Base-by-base conservation (phyloP, 2,329 filamentous ascomycete genomes). In the Hypoxylon sp. region DNA sequence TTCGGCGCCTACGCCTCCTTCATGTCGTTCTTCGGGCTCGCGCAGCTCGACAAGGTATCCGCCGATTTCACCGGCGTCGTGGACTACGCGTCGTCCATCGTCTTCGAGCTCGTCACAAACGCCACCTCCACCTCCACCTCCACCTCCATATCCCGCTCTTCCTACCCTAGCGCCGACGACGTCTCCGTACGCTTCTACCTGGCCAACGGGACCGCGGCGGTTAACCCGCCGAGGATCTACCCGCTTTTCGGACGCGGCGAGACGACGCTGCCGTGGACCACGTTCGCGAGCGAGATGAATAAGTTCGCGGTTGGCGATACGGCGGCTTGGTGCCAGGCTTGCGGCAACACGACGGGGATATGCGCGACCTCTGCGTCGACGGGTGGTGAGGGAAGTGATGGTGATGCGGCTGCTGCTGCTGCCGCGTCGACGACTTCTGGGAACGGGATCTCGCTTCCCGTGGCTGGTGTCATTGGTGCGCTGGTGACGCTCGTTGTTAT, bases 391-490 rank as follows among this genome's bases (percentile, higher is more conserved):
- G 70, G 71, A 19, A 63, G 73, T 22, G 75, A 72, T 42, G 76
- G 77, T 17, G 68, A 44, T 19, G 72, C 59, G 5, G 68, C 75
- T 8, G 29, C 29, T 31, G 29, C 70, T 19, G 74, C 74, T n/a
- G 72, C 59, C 5, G 68, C 75, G 2, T 63, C 68, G 1, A 65
- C 71, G 0, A 57, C 67, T 13, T 71, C 74, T 24, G 75, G 75
- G n/a, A 78, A 80, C 56, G 85, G 87, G 8, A 83, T 97, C 29
- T 91, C 90, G 55, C 88, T 85, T 39, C 85, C 88, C 5, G 89
- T 94, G n/a, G 93, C 92, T 0, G 93, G 94, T 56, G 93, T 95
- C 4, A 94, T 97, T 55, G 90, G 93, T 48, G 92, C 94, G 47
- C 79, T 94, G 71, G 83, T 92, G 39, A 87, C 86, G 0, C 78